phyloP scores from a whole-genome alignment of 805 yeast species.

The Isabelozyma rhagii region DNA sequence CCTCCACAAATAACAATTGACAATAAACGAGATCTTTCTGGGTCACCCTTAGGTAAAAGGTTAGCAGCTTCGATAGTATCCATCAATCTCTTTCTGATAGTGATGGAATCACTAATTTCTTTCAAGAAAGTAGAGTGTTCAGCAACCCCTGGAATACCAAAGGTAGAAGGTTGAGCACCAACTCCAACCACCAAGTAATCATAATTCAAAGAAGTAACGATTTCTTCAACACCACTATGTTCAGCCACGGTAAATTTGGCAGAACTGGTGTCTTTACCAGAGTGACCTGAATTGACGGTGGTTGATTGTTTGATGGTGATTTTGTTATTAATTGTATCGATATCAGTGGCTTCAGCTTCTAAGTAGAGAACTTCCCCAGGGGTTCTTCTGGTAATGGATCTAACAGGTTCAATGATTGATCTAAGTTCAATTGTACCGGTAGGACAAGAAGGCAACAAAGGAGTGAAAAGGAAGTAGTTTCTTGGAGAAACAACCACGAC shows the following conservation, averaged over 20 bases:
- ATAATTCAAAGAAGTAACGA: conserved; percentile 50
- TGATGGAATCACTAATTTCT: conserved; percentile 85
- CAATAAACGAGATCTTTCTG: conserved; percentile 80
- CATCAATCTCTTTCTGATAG: conserved; percentile 78
- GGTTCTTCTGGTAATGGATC: conserved; percentile 76
- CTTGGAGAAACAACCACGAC: conserved; percentile 91
- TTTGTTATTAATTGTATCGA: conserved; percentile 69
- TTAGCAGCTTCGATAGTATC: conserved; percentile 88
- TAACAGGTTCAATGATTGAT: conserved; percentile 91
- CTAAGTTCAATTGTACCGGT: conserved; percentile 89
- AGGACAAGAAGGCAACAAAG: conserved; percentile 91
- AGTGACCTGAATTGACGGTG: conserved; percentile 54
- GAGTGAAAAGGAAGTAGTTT: conserved; percentile 93
- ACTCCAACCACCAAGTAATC: conserved; percentile 90
- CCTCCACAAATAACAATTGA: conserved; percentile 95
- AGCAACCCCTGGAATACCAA: conserved; percentile 91
- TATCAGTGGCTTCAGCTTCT: conserved; percentile 86
- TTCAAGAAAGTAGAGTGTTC: conserved; percentile 86
- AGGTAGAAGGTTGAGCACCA: conserved; percentile 93
- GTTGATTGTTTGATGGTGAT: conserved; percentile 62
- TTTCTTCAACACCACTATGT: conserved; percentile 41
- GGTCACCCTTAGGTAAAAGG: conserved; percentile 67
- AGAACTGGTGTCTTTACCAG: conserved; percentile 47
- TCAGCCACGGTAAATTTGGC: conserved; percentile 37
- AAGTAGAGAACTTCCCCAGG: conserved; percentile 76